Evolutionary conservation across 768 basidiomycete species (phyloP).

Genomic region (Mycena leptocephala): DNA sequence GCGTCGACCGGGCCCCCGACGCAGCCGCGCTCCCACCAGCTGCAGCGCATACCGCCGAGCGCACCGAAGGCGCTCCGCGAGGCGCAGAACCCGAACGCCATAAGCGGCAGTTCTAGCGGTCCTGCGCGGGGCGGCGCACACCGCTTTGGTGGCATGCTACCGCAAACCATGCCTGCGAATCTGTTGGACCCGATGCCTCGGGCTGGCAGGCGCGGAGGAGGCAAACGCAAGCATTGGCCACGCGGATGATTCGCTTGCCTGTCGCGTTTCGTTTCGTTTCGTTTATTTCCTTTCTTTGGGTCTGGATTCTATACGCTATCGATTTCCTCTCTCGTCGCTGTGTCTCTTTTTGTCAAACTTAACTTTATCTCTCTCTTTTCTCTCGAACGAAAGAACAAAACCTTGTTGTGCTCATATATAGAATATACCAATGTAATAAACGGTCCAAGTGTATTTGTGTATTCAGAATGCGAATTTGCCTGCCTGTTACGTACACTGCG

Average conservation of each 20-base stretch:
- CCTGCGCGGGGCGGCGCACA: not conserved
- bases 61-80: slow-evolving; percentile 37
- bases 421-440: slow-evolving; percentile 26
- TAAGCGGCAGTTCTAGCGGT: not conserved
- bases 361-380: slow-evolving; percentile 16
- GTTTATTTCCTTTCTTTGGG: not conserved
- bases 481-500: no score
- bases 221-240: not conserved
- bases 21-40: slow-evolving; percentile 35
- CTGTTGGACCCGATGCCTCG: not conserved
- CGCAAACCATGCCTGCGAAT: slow-evolving; percentile 11
- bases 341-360: slow-evolving; percentile 1
- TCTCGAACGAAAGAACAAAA: not conserved
- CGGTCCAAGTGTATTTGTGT: slow-evolving; percentile 16
- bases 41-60: slow-evolving; percentile 31
- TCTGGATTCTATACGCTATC: slow-evolving; percentile 21
- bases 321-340: not conserved
- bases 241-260: not conserved
- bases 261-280: not conserved
- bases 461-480: not conserved
- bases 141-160: slow-evolving; percentile 11
- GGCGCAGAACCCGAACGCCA: slow-evolving; percentile 21
- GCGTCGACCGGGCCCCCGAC: slow-evolving; percentile 24
- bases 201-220: not conserved
- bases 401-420: slow-evolving; percentile 27